phyloP scores from a whole-genome alignment of 176 grass and related monocot species.

The Zizania latifolia region DNA sequence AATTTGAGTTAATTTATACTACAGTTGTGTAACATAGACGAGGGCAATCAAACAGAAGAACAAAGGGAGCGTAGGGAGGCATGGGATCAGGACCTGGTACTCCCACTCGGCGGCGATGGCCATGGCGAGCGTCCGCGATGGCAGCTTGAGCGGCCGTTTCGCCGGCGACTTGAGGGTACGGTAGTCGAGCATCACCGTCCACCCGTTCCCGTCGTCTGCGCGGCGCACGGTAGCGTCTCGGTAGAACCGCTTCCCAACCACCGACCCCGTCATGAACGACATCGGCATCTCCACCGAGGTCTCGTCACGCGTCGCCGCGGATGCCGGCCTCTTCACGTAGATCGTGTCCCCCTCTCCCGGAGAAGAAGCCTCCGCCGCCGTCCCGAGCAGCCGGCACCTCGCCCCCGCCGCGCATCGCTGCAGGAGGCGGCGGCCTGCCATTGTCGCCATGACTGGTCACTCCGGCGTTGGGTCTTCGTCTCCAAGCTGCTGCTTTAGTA shows the following conservation, averaged over 20 bases:
- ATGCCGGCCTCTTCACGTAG: conserved; percentile 53
- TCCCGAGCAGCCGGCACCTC: conserved; percentile 25
- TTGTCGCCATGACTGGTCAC: conserved; percentile 37
- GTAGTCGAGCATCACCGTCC: conserved; percentile 99
- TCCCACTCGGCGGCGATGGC: conserved; percentile 95
- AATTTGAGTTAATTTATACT: not conserved
- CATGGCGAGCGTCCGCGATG: conserved; percentile 56
- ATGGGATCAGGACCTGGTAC: conserved; percentile 59
- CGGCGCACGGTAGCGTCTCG: conserved; percentile 53
- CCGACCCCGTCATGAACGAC: conserved; percentile 91
- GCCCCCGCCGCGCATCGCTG: conserved; percentile 29
- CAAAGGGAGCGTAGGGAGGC: not conserved
- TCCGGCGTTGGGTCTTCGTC: conserved; percentile 14
- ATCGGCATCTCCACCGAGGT: conserved; percentile 87
- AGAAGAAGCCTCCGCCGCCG: conserved; percentile 35
- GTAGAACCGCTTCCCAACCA: conserved; percentile 97
- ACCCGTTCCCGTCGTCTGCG: conserved; percentile 90
- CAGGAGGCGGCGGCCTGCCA: conserved; percentile 36
- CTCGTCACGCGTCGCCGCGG: conserved; percentile 61
- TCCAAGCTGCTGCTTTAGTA: too few relatives aligned
- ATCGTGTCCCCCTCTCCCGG: conserved; percentile 35
- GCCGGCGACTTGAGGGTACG: conserved; percentile 86
- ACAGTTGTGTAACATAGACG: not conserved
- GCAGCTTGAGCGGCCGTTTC: conserved; percentile 75
- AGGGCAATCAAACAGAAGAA: conserved; percentile 1